A percentile compares a stretch with the other conserved stretches of the same genome.
These are phyloP conservation scores for Linum trigynum DNA, from an alignment of 345 rosid species.

Conservation along the genomic window DNA sequence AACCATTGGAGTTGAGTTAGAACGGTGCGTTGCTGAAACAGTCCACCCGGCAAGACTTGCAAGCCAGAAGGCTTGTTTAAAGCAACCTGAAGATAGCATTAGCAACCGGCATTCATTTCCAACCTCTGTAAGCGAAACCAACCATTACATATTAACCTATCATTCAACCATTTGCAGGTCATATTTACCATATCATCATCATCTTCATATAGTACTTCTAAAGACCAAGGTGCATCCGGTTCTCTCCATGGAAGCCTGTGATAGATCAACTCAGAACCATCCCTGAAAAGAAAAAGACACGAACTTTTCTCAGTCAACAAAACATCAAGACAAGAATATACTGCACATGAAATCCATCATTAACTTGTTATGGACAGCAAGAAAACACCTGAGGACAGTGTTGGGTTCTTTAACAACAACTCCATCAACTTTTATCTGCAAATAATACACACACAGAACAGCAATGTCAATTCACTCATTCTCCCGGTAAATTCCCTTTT, in stretches of 20 bases:
- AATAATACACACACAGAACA: conserved; percentile 6
- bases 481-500: no score
- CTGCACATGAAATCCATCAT: neutral
- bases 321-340: neutral
- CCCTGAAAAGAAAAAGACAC: conserved; percentile 21
- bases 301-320: neutral
- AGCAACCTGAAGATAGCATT: conserved; percentile 46
- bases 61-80: conserved; percentile 86
- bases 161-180: neutral
- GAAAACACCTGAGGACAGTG: conserved; percentile 39
- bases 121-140: neutral
- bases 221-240: neutral
- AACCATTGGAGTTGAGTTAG: conserved; percentile 72
- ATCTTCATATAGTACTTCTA: conserved; percentile 40
- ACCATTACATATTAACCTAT: neutral
- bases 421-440: conserved; percentile 62
- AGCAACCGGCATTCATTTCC: conserved; percentile 8
- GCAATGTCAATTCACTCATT: neutral
- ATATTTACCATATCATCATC: conserved; percentile 40
- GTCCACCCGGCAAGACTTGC: conserved; percentile 92
- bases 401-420: conserved; percentile 46
- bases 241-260: conserved; percentile 76
- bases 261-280: conserved; percentile 54
- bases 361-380: no score
- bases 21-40: conserved; percentile 83